phyloP scores from a whole-genome alignment of 2,329 filamentous ascomycete species.

The Whalleya microplaca region DNA sequence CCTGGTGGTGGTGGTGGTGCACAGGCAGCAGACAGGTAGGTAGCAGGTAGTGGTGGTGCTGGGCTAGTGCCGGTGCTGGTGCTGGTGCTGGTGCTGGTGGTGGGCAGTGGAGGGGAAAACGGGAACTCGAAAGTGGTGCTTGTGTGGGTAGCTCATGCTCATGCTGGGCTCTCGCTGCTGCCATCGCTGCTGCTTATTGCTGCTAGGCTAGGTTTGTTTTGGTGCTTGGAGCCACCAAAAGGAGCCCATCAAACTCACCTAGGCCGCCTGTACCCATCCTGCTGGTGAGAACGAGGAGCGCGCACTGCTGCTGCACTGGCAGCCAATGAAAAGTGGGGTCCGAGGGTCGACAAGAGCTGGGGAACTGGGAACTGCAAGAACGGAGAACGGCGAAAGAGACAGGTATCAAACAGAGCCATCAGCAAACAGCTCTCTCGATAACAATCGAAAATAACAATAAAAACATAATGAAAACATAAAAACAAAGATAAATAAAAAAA shows the following conservation, averaged over 20 bases:
- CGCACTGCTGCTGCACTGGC: constrained; percentile 15
- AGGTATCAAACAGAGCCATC: constrained; percentile 12
- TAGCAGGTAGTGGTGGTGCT: background rate
- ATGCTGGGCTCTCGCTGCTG: background rate
- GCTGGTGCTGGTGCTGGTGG: constrained; percentile 17
- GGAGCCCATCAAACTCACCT: constrained; percentile 17
- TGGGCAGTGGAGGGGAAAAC: constrained; percentile 17
- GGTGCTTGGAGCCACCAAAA: constrained; percentile 24
- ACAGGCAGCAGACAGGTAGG: no score
- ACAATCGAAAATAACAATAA: constrained; percentile 5
- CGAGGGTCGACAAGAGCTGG: constrained; percentile 10
- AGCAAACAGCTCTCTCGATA: constrained; percentile 5
- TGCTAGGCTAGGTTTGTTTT: constrained; percentile 14
- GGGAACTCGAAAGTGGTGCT: constrained; percentile 18
- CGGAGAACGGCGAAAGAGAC: constrained; percentile 19
- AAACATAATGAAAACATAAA: no score
- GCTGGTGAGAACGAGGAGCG: constrained; percentile 12
- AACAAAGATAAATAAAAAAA: no score
- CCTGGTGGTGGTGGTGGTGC: no score
- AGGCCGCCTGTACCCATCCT: constrained; percentile 8
- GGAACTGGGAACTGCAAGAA: constrained; percentile 7
- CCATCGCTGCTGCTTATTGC: constrained; percentile 19
- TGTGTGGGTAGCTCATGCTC: constrained; percentile 4
- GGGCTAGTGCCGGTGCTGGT: no score
- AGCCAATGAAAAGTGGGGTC: constrained; percentile 23